These are phyloP conservation scores for Saturnispora saitoi DNA, from an alignment of 805 yeast genomes.

Conservation along the genomic window DNA sequence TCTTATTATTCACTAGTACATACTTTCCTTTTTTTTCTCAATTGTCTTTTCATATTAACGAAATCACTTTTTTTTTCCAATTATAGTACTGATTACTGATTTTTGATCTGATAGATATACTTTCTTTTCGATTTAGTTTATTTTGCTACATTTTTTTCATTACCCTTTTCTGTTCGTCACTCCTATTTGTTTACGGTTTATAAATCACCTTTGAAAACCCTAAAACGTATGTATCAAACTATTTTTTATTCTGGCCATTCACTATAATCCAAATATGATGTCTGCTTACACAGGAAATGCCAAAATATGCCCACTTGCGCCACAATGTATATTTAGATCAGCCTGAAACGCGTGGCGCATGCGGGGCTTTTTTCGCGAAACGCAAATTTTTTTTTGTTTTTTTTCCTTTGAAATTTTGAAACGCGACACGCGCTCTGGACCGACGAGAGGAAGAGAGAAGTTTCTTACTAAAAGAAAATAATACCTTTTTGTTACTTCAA, in stretches of 20 bases:
- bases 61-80: not conserved
- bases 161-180: not conserved
- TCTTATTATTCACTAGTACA: not conserved
- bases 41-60: not conserved
- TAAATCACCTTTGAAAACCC: not conserved
- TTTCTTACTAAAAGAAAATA: not conserved
- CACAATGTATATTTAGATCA: not conserved
- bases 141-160: not conserved
- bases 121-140: not conserved
- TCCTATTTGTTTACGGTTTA: not conserved
- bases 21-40: not conserved
- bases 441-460: not conserved
- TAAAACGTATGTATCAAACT: not conserved
- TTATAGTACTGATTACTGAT: not conserved
- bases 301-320: not conserved
- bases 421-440: conserved; percentile 1
- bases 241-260: not conserved
- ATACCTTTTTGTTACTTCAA: not conserved
- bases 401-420: not conserved
- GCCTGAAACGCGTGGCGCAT: not conserved
- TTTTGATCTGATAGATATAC: not conserved
- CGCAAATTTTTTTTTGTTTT: not conserved
- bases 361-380: not conserved
- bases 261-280: too few relatives aligned
- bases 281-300: not conserved